phyloP scores from a whole-genome alignment of 1,139 yeast genomes.

The Nakaseomyces kungkrabaensis region DNA sequence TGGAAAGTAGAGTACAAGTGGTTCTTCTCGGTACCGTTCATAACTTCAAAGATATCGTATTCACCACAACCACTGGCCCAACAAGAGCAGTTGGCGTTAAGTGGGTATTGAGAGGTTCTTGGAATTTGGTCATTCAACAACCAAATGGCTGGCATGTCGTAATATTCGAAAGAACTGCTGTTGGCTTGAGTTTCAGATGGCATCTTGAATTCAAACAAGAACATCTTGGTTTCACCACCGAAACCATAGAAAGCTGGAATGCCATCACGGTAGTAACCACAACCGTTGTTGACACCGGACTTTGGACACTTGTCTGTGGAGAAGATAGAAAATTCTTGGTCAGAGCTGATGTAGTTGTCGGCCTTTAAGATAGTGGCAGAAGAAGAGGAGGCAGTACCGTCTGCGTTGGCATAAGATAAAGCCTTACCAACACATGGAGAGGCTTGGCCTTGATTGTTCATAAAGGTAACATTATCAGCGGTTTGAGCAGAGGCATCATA shows the following conservation, averaged over 20 bases:
- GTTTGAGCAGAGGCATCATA: constrained; percentile 35
- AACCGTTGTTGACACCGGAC: constrained; percentile 33
- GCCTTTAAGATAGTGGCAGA: constrained; percentile 43
- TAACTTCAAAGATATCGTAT: constrained; percentile 65
- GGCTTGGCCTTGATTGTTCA: constrained; percentile 42
- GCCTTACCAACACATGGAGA: constrained; percentile 59
- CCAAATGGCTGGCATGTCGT: constrained; percentile 71
- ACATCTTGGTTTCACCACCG: constrained; percentile 55
- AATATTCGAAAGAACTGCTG: constrained; percentile 31
- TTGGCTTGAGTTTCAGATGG: constrained; percentile 38
- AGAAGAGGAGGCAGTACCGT: constrained; percentile 37
- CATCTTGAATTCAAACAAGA: constrained; percentile 61
- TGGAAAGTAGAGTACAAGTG: constrained; percentile 59
- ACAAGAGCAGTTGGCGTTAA: constrained; percentile 55
- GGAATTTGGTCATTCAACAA: constrained; percentile 67
- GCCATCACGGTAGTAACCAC: constrained; percentile 56
- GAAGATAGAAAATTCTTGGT: constrained; percentile 51
- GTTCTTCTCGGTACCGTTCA: constrained; percentile 43
- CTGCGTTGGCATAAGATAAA: constrained; percentile 40
- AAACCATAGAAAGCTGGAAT: constrained; percentile 69
- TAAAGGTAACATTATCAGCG: constrained; percentile 52
- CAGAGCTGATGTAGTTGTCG: constrained; percentile 42
- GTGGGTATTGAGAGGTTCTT: constrained; percentile 67
- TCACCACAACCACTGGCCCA: constrained; percentile 79
- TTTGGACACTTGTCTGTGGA: constrained; percentile 46